phyloP scores from a whole-genome alignment of 441 rosid genomes.

The Viola pubescens region DNA sequence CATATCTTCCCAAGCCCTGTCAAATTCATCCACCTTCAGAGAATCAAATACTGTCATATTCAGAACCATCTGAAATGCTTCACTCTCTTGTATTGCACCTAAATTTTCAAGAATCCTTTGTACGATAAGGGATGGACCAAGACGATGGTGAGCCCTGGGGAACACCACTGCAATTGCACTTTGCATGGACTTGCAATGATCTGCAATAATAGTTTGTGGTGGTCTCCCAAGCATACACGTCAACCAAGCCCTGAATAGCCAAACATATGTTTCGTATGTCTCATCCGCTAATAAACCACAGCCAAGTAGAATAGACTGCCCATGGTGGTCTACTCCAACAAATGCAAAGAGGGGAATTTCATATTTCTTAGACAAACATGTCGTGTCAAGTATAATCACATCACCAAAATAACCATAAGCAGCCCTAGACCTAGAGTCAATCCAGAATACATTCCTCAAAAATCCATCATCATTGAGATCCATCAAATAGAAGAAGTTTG shows the following conservation, averaged over 20 bases:
- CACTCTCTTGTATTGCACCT: slow-evolving; percentile 38
- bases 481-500: slow-evolving; percentile 76
- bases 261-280: slow-evolving; percentile 54
- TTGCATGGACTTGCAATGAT: slow-evolving; percentile 59
- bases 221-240: slow-evolving; percentile 78
- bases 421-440: slow-evolving; percentile 69
- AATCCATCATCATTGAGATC: slow-evolving; percentile 66
- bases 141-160: slow-evolving; percentile 68
- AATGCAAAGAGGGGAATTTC: slow-evolving; percentile 62
- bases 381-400: slow-evolving; percentile 54
- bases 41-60: slow-evolving; percentile 44
- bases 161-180: slow-evolving; percentile 73
- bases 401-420: slow-evolving; percentile 65
- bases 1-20: slow-evolving; percentile 65
- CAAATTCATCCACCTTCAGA: slow-evolving; percentile 63
- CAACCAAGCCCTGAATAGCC: slow-evolving; percentile 88
- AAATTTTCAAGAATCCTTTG: slow-evolving; percentile 40
- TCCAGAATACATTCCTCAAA: slow-evolving; percentile 74
- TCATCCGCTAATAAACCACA: slow-evolving; percentile 64
- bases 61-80: slow-evolving; percentile 40
- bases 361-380: slow-evolving; percentile 46
- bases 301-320: slow-evolving; percentile 53
- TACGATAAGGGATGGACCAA: slow-evolving; percentile 46
- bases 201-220: slow-evolving; percentile 67
- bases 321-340: slow-evolving; percentile 76